Evolutionary conservation across 352 stramenopile genomes (phyloP), one percentile per base, ranked within the genome.

Genomic region (Pythium brassicae): DNA sequence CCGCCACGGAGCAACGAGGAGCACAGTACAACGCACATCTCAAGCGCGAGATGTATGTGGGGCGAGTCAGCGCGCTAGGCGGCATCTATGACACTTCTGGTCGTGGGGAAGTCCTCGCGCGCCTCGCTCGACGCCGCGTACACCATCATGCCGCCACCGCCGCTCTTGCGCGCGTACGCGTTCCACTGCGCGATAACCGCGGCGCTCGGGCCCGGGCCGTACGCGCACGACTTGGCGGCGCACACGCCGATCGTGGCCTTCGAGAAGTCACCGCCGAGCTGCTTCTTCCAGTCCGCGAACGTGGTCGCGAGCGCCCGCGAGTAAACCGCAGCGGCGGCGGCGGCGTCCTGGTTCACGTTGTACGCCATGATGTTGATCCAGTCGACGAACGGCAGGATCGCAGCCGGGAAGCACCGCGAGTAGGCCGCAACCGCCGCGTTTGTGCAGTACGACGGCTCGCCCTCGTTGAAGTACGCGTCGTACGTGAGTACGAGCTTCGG

Each of bases 281-380:
- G 67, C 40, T 46, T 62, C 4, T 50, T 48, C 79, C 79, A 92
- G 19, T 70, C 68, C 20, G 56, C 58, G 47, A 92, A 92, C 5
- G 77, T 89, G 1, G 78, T 69, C 19, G 62, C 72, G 27, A 76
- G 54, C 20, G 83, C 83, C 2, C 70, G 62, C 2, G 66, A 69
- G 29, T 92, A 92, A 45, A 88, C 65, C 0, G 23, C 54, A 3
- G 76, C 77, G 5, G 82, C 82, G 0, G 53, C 66, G 1, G 40
- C 53, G 6, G 62, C 61, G 44, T 88, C 67, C 26, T 69, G 9
- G 15, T 86, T 72, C 42, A 89, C 74, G 53, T 92, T 92, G 69
- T 92, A 92, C 40, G 81, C 72, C 83, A 92, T 92, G 59, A 92
- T 87, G 62, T 92, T 89, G 42, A 92, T 61, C 79, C 80, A 89